A percentile compares a stretch with the other conserved stretches of the same genome.
phyloP scores from a whole-genome alignment of 2,329 filamentous ascomycete species.

The Phialophora tarda region DNA sequence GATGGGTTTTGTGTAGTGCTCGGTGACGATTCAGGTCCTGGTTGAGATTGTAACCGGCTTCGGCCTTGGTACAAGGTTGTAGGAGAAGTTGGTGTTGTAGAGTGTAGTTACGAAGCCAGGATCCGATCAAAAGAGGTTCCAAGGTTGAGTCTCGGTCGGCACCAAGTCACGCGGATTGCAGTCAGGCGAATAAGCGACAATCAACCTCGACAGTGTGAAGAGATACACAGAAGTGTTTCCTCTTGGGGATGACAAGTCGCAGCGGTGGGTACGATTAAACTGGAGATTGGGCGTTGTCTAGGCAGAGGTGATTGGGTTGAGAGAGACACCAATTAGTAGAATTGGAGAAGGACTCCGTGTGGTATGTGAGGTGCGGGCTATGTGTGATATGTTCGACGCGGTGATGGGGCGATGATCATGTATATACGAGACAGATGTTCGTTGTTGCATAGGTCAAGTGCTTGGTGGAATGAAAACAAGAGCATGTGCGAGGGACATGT shows the following conservation, averaged over 20 bases:
- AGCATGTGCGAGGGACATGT: slow-evolving; percentile 17
- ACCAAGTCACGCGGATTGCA: slow-evolving; percentile 6
- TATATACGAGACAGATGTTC: not conserved
- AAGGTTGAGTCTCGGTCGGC: slow-evolving; percentile 3
- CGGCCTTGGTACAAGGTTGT: not conserved
- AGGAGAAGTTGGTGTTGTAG: not conserved
- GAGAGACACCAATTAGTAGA: slow-evolving; percentile 4
- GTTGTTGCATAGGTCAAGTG: slow-evolving; percentile 9
- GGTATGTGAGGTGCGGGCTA: not conserved
- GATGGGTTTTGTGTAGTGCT: slow-evolving; percentile 6
- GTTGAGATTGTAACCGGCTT: not conserved
- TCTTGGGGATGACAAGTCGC: slow-evolving; percentile 7
- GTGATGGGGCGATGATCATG: slow-evolving; percentile 10
- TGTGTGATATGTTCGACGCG: not conserved
- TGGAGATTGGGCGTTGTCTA: slow-evolving; percentile 7
- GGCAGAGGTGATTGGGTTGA: not conserved
- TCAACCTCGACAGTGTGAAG: slow-evolving; percentile 5
- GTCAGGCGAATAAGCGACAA: slow-evolving; percentile 12
- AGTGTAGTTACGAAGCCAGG: not conserved
- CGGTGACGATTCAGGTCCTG: not conserved
- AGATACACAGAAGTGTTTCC: slow-evolving; percentile 10
- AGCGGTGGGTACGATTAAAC: slow-evolving; percentile 13
- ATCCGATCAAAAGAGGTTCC: slow-evolving; percentile 1
- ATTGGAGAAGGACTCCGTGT: slow-evolving; percentile 12
- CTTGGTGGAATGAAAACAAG: not conserved